Conservation (phyloP, 192 early-diverging fungal genomes). For the Gonapodya sp. region DNA sequence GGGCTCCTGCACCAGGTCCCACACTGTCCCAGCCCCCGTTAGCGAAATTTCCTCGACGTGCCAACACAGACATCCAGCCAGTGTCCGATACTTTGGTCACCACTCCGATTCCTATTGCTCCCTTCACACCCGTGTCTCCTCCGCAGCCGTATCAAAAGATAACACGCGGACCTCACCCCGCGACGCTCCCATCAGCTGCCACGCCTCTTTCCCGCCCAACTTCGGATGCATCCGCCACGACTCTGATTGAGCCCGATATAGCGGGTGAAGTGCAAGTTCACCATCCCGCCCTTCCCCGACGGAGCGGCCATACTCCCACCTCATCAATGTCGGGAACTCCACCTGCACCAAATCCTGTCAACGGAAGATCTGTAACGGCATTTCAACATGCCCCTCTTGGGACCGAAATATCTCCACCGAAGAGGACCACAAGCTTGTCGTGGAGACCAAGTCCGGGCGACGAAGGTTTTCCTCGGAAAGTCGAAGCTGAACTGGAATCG, state of each 20-base stretch:
- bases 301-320: not conserved
- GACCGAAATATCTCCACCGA: not conserved
- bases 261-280: not conserved
- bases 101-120: not conserved
- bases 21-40: not conserved
- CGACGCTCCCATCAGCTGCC: not conserved
- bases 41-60: not conserved
- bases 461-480: not conserved
- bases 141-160: not conserved
- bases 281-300: not conserved
- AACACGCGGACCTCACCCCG: too few species aligned
- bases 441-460: not conserved
- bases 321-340: not conserved
- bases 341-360: not conserved
- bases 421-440: not conserved
- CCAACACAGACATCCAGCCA: too few species aligned
- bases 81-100: too few species aligned
- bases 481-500: not conserved
- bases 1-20: not conserved
- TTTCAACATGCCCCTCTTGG: not conserved
- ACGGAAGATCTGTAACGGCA: not conserved
- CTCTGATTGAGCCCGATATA: not conserved
- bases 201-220: not conserved
- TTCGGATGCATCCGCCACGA: not conserved
- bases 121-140: not conserved